A percentile compares a stretch with the other conserved stretches of the same genome.
Evolutionary conservation across 1,284 basidiomycete genomes (phyloP).

Genomic region (Trichosporon asahii): DNA sequence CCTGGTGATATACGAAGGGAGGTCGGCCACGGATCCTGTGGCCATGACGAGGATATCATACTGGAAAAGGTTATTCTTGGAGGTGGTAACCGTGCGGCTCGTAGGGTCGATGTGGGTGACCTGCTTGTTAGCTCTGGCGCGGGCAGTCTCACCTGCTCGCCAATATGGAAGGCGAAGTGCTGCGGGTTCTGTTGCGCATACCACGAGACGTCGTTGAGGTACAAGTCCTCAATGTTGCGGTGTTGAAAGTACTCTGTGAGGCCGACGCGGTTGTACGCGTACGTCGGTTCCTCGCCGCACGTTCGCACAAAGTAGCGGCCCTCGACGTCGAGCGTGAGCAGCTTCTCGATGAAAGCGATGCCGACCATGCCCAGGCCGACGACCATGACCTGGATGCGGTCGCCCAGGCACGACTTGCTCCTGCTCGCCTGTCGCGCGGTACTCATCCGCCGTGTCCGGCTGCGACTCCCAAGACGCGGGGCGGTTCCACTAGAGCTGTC

Average conservation of each 20-base stretch:
- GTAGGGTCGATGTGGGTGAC: too few species aligned
- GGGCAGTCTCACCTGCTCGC: too few species aligned
- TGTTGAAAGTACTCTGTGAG: conserved; percentile 65
- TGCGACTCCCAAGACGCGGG: too few species aligned
- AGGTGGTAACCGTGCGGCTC: too few species aligned
- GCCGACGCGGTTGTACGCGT: conserved; percentile 55
- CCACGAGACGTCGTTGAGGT: conserved; percentile 58
- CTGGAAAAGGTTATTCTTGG: too few species aligned
- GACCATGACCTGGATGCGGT: conserved; percentile 52
- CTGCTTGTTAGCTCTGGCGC: too few species aligned
- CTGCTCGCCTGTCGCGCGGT: too few species aligned
- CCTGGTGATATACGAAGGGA: too few species aligned
- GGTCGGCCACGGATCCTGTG: too few species aligned
- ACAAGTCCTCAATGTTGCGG: conserved; percentile 63
- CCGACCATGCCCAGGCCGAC: conserved; percentile 69
- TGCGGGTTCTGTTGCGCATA: conserved; percentile 61
- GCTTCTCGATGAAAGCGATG: conserved; percentile 67
- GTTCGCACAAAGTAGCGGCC: conserved; percentile 60
- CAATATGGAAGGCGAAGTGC: conserved; percentile 19
- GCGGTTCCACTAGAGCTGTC: too few species aligned
- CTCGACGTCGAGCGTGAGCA: conserved; percentile 58
- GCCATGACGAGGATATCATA: too few species aligned
- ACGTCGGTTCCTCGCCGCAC: conserved; percentile 59
- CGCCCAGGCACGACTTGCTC: not conserved
- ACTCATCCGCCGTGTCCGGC: too few species aligned